phyloP scores from a whole-genome alignment of 805 yeast species.

The Yarrowia divulgata region DNA sequence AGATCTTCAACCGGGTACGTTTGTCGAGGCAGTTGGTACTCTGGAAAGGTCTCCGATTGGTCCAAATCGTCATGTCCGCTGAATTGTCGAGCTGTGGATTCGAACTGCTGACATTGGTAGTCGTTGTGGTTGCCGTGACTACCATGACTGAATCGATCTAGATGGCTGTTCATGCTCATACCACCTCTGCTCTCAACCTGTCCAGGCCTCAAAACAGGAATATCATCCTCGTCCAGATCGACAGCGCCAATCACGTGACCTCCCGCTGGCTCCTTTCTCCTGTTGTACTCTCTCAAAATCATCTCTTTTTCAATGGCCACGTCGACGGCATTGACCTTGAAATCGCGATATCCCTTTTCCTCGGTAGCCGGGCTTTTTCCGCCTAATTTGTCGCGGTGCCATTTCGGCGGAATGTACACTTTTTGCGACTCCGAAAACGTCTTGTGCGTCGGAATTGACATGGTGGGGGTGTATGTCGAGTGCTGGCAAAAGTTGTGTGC shows the following conservation, averaged over 20 bases:
- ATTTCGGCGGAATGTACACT: conserved; percentile 37
- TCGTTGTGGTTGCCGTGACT: neutral
- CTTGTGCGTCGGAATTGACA: conserved; percentile 29
- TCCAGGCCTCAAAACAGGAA: conserved; percentile 9
- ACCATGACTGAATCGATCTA: neutral
- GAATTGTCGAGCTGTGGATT: too few relatives aligned
- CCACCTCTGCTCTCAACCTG: neutral
- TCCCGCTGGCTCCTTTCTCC: neutral
- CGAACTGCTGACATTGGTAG: too few relatives aligned
- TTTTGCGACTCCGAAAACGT: conserved; percentile 15
- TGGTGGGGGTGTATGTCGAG: neutral
- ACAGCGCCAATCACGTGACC: neutral
- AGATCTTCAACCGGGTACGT: conserved; percentile 11
- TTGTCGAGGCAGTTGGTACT: conserved; percentile 15
- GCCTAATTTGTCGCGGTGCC: conserved; percentile 22
- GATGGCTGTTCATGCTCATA: too few relatives aligned
- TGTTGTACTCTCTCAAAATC: conserved; percentile 16
- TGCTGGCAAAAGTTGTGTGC: neutral
- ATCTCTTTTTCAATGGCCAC: conserved; percentile 33
- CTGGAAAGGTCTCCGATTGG: conserved; percentile 2
- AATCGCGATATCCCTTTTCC: conserved; percentile 1
- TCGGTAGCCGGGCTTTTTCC: neutral
- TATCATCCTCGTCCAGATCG: neutral
- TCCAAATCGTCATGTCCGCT: too few relatives aligned
- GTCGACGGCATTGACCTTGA: conserved; percentile 8